A percentile compares a stretch with the other conserved stretches of the same genome.
Conservation (phyloP, 192 early-diverging fungal species). For the Podila minutissima region DNA sequence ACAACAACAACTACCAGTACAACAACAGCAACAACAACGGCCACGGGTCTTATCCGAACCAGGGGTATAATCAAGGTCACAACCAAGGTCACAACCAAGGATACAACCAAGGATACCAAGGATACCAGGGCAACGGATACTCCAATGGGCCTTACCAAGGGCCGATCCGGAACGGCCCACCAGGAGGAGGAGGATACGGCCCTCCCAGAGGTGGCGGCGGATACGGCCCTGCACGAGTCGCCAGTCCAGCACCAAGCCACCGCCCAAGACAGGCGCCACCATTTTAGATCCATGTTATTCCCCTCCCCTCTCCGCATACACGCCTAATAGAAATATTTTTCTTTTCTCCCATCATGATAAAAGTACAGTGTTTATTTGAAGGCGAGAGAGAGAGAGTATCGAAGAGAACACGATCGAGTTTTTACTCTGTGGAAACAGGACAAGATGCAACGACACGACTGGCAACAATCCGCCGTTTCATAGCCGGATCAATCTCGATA, state of each 20-base stretch:
- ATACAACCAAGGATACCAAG: neutral
- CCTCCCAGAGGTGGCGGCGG: neutral
- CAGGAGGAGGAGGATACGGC: no score
- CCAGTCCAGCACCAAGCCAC: neutral
- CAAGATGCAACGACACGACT: constrained; percentile 5
- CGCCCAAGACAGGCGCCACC: neutral
- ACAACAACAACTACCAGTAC: neutral
- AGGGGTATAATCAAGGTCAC: neutral
- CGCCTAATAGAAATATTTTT: neutral
- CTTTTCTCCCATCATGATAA: neutral
- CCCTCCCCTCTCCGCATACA: neutral
- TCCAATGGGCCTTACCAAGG: neutral
- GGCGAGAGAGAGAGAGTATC: no score
- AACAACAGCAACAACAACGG: neutral
- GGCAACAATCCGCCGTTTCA: constrained; percentile 36
- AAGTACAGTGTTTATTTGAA: neutral
- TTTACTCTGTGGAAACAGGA: no score
- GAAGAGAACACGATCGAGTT: no score
- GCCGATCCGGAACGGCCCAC: no score
- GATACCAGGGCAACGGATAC: neutral
- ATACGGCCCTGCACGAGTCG: neutral
- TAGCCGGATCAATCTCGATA: constrained; percentile 12
- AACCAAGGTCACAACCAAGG: neutral
- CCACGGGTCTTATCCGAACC: neutral
- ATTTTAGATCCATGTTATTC: neutral